Base-by-base conservation (phyloP, 345 rosid species). In the Euphorbia tirucalli region DNA sequence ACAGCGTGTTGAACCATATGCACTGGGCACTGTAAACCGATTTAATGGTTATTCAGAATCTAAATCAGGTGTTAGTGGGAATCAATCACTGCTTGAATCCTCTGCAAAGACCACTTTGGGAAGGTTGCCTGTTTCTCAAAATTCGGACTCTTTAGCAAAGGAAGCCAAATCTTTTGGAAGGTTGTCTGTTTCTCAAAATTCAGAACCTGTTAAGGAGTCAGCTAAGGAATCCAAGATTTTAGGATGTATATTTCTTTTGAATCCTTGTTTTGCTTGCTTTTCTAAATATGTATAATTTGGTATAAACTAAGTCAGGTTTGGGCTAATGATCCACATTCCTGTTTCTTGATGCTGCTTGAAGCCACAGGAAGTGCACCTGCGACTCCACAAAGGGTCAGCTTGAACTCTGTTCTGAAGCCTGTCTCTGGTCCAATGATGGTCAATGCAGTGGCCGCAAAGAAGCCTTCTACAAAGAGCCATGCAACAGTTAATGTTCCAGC, bases 91-190 rank as follows among this genome's bases (percentile, higher is more conserved):
- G 69, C 83, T 76, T 82, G 99, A 95, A 77, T 89, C 84, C 73
- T 74, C 74, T 63, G 56, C 85, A 66, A 90, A 90, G 86, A 62
- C 83, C 77, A 78, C 80, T 68, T 70, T 61, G 32, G 92, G 85
- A 71, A 88, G 83, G 81, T 57, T 83, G 68, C 71, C 90, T 21
- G 81, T 77, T 81, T 86, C 90, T 30, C 92, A 83, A 72, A 80
- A 80, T 67, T 79, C 83, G 60, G 93, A 89, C 60, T 66, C 83
- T 71, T 74, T 74, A 61, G 63, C 71, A 80, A 93, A 91, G 81
- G 94, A 93, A 78, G 82, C 91, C 73, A 93, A 85, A 76, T 84
- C 95, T 74, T 77, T 94, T 9, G 96, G 92, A 74, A 89, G 97
- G 84, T 74, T 89, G 71, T 87, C 99, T 19, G 88, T 89, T 75